Conservation (phyloP, 176 grass and related monocot species). For the Paspalum notatum region DNA sequence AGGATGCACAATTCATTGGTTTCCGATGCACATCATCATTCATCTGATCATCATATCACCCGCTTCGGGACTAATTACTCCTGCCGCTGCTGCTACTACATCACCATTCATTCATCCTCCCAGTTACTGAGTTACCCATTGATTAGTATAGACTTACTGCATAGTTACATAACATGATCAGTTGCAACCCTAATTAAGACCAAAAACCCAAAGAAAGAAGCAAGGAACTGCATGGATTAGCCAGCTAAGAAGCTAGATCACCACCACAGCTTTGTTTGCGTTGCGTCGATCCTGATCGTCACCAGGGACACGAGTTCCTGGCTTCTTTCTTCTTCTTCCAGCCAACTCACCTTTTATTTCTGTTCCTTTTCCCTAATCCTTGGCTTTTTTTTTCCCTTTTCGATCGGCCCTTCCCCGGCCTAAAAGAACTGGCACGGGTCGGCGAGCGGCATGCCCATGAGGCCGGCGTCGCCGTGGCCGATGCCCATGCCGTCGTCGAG, state of each 20-base stretch:
- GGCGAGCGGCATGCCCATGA: constrained; percentile 58
- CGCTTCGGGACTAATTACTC: not conserved
- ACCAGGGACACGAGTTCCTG: constrained; percentile 18
- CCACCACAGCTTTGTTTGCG: not conserved
- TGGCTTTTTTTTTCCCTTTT: too few relatives aligned
- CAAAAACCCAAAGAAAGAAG: constrained; percentile 8
- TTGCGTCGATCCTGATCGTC: not conserved
- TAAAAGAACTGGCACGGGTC: constrained; percentile 66
- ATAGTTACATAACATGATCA: constrained; percentile 44
- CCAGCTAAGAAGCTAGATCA: constrained; percentile 6
- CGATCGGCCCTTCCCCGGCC: too few relatives aligned
- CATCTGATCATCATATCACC: not conserved
- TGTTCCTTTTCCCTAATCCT: too few relatives aligned
- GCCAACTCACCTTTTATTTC: constrained; percentile 1
- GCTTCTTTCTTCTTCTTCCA: constrained; percentile 30
- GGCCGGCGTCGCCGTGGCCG: constrained; percentile 48
- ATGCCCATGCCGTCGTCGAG: constrained; percentile 64
- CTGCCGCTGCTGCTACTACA: not conserved
- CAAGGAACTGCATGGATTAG: constrained; percentile 28
- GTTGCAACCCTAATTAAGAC: constrained; percentile 1
- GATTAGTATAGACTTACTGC: constrained; percentile 27
- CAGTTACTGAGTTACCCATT: constrained; percentile 24
- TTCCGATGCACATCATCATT: constrained; percentile 22
- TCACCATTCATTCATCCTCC: not conserved
- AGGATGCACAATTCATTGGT: constrained; percentile 54